phyloP scores from a whole-genome alignment of 139 green algal species.

The Nannochloris sp. region DNA sequence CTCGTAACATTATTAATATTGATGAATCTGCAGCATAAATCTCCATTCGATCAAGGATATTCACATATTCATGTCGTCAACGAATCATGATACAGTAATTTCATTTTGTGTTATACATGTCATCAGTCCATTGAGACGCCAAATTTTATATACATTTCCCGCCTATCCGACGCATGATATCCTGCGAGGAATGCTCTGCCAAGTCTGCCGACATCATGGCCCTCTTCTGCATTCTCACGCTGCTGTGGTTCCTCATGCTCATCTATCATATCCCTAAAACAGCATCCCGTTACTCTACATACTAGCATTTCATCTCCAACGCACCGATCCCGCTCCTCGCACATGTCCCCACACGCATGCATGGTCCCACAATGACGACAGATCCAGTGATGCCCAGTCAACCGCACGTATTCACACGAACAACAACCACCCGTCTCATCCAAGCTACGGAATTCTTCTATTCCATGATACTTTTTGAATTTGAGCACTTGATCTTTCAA shows the following conservation, averaged over 20 bases:
- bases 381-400: conserved; percentile 1
- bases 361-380: conserved; percentile 6
- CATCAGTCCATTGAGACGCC: conserved; percentile 2
- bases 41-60: too few species aligned
- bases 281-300: conserved; percentile 18
- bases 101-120: not conserved
- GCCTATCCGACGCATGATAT: conserved; percentile 4
- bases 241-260: not conserved
- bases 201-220: conserved; percentile 13
- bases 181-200: conserved; percentile 23
- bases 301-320: conserved; percentile 1
- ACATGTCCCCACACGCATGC: conserved; percentile 19
- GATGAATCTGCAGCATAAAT: too few species aligned
- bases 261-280: not conserved
- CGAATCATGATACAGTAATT: not conserved
- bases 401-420: not conserved
- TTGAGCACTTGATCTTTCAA: not conserved
- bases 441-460: not conserved
- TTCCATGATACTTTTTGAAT: not conserved
- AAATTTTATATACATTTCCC: conserved; percentile 6
- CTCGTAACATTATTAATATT: not conserved
- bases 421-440: not conserved
- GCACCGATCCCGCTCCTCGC: not conserved
- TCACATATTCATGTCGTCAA: not conserved
- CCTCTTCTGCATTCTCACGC: conserved; percentile 11